A percentile compares a stretch with the other conserved stretches of the same genome.
Evolutionary conservation across 495 filamentous ascomycete species (phyloP).

Genomic region (Lasiosphaeria hispida): DNA sequence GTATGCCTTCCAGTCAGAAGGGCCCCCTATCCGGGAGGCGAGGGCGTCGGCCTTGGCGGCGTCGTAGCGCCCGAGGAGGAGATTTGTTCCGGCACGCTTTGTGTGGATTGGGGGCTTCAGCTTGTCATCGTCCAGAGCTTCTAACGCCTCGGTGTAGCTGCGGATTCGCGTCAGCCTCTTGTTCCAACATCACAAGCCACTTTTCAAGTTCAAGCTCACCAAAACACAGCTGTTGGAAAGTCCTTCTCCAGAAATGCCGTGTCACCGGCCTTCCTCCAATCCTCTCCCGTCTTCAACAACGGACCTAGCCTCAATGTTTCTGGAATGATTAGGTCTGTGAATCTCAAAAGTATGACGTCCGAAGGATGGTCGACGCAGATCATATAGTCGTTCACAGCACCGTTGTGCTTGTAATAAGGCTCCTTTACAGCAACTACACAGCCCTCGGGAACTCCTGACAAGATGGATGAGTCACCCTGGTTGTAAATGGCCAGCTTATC

Average conservation of each 20-base stretch:
- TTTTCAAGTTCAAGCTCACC: conserved; percentile 18
- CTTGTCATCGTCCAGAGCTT: conserved; percentile 13
- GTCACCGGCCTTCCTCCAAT: conserved; percentile 35
- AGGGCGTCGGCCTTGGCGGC: conserved; percentile 47
- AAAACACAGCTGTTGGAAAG: conserved; percentile 35
- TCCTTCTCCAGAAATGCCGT: conserved; percentile 36
- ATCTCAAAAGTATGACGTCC: conserved; percentile 37
- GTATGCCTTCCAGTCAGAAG: conserved; percentile 46
- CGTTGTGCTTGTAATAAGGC: conserved; percentile 49
- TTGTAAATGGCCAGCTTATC: conserved; percentile 49
- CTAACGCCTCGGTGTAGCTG: conserved; percentile 37
- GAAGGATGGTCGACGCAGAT: conserved; percentile 55
- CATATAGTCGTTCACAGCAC: conserved; percentile 38
- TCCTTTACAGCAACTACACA: conserved; percentile 50
- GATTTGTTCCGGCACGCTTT: conserved; percentile 48
- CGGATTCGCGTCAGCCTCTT: background rate
- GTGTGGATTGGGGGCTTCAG: conserved; percentile 28
- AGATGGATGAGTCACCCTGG: conserved; percentile 37
- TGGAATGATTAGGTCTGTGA: conserved; percentile 29
- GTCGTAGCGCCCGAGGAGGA: conserved; percentile 46
- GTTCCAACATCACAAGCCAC: too few relatives aligned
- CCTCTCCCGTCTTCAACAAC: conserved; percentile 28
- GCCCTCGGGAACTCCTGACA: conserved; percentile 30
- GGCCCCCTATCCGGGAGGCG: conserved; percentile 22
- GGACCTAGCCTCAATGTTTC: conserved; percentile 28